Percentiles rank a stretch among this genome's conserved stretches.
Evolutionary conservation across 345 rosid species (phyloP).

Genomic region (Hibiscus mutabilis): DNA sequence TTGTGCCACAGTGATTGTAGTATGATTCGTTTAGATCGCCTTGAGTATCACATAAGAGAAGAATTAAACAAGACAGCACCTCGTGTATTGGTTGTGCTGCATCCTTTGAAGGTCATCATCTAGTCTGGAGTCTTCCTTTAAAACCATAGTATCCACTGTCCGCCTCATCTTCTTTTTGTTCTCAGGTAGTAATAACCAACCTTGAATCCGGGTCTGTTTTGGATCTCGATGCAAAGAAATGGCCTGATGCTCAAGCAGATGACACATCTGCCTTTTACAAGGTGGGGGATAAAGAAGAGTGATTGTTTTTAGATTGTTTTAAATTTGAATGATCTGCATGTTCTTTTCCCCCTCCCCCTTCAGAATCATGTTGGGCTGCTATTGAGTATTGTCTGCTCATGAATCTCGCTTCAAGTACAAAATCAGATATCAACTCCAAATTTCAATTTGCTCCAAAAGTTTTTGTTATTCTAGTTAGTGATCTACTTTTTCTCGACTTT

Average conservation of each 20-base stretch:
- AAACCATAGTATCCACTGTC: background rate
- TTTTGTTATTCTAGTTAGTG: slow-evolving; percentile 3
- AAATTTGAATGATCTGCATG: background rate
- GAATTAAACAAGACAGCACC: slow-evolving; percentile 84
- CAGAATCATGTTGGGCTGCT: background rate
- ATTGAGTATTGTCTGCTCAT: background rate
- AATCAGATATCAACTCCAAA: background rate
- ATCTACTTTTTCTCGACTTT: slow-evolving; percentile 1
- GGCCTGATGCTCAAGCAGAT: slow-evolving; percentile 81
- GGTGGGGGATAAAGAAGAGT: slow-evolving; percentile 35
- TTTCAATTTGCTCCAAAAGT: background rate
- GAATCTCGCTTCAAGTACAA: background rate
- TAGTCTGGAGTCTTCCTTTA: slow-evolving; percentile 3
- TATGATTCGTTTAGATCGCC: slow-evolving; percentile 76
- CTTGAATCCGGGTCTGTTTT: slow-evolving; percentile 48
- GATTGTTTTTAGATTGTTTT: background rate
- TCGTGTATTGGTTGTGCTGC: slow-evolving; percentile 76
- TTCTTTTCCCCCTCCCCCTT: background rate
- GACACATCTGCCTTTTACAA: slow-evolving; percentile 74
- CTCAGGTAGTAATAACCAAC: slow-evolving; percentile 70
- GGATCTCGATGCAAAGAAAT: slow-evolving; percentile 85
- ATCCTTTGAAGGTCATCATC: slow-evolving; percentile 76
- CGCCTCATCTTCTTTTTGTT: slow-evolving; percentile 5
- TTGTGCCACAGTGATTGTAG: slow-evolving; percentile 69
- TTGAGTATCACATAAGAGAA: slow-evolving; percentile 92